phyloP scores from a whole-genome alignment of 352 stramenopile species.

The Lagenidium giganteum region DNA sequence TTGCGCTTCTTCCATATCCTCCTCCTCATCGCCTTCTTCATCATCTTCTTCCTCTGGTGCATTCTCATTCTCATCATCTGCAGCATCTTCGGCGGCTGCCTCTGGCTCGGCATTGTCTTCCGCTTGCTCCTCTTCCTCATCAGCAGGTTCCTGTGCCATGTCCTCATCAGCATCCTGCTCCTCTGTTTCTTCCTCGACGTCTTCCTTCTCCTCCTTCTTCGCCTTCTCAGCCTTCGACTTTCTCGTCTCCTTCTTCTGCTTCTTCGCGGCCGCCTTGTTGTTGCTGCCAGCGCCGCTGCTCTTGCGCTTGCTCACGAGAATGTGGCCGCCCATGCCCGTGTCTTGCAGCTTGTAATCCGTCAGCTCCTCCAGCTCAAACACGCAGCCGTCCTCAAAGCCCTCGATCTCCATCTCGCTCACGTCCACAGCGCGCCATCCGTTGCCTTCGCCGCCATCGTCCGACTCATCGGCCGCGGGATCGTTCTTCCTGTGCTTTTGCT shows the following conservation, averaged over 20 bases:
- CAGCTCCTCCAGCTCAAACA: constrained; percentile 71
- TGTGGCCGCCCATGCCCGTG: constrained; percentile 35
- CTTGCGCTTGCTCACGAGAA: constrained; percentile 26
- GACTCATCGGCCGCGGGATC: too few relatives aligned
- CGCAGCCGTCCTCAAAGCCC: constrained; percentile 70
- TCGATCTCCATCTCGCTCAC: constrained; percentile 58
- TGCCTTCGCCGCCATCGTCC: constrained; percentile 1
- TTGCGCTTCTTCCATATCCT: constrained; percentile 12
- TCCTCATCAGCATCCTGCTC: constrained; percentile 2
- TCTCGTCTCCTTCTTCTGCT: constrained; percentile 42
- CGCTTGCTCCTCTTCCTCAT: constrained; percentile 3
- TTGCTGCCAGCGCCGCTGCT: constrained; percentile 1
- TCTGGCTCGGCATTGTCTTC: too few relatives aligned
- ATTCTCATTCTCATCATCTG: constrained; percentile 17
- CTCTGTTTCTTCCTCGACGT: not conserved
- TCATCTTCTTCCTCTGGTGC: not conserved
- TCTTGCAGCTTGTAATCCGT: constrained; percentile 54
- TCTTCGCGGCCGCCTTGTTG: constrained; percentile 8
- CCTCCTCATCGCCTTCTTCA: constrained; percentile 1
- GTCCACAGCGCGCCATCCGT: too few relatives aligned
- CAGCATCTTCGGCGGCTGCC: constrained; percentile 15
- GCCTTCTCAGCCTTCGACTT: constrained; percentile 24
- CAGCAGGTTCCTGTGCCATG: constrained; percentile 1
- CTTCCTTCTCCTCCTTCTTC: not conserved
- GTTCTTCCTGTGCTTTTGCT: too few relatives aligned